Evolutionary conservation across 1,284 basidiomycete species (phyloP).

Genomic region (Salmacisia buchloeana): DNA sequence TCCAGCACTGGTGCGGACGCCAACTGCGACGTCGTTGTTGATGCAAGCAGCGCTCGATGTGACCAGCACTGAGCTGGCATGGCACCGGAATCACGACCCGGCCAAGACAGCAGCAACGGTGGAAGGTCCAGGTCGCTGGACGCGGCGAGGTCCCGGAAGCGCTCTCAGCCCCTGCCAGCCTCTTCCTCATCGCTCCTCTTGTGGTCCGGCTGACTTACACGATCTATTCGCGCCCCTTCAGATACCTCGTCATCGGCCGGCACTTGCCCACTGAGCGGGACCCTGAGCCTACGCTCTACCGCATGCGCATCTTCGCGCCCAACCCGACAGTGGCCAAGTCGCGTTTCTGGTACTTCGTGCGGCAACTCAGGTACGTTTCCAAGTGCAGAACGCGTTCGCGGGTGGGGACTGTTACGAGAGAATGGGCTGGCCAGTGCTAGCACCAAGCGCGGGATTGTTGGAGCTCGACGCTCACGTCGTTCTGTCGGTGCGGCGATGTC

Average conservation of each 20-base stretch:
- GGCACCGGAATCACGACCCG: too few species aligned
- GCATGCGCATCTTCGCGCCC: constrained; percentile 98
- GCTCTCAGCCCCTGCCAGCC: not conserved
- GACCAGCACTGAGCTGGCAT: too few species aligned
- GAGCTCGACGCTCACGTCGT: not conserved
- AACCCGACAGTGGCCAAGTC: constrained; percentile 98
- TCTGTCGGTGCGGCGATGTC: not conserved
- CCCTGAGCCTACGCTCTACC: constrained; percentile 91
- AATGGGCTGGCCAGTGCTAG: not conserved
- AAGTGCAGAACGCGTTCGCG: not conserved
- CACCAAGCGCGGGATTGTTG: not conserved
- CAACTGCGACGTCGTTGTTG: too few species aligned
- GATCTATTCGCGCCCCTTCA: constrained; percentile 55
- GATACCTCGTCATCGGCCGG: constrained; percentile 97
- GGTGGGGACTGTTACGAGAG: not conserved
- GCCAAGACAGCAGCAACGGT: too few species aligned
- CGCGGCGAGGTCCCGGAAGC: too few species aligned
- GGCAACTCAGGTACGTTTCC: constrained; percentile 50
- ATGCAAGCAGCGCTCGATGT: too few species aligned
- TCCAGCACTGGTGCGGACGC: too few species aligned
- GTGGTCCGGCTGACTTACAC: too few species aligned
- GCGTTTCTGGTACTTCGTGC: constrained; percentile 99
- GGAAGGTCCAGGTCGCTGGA: too few species aligned
- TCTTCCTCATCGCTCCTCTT: not conserved
- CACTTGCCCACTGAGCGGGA: constrained; percentile 91